phyloP scores from a whole-genome alignment of 495 filamentous ascomycete species.

The Xylaria longipes region DNA sequence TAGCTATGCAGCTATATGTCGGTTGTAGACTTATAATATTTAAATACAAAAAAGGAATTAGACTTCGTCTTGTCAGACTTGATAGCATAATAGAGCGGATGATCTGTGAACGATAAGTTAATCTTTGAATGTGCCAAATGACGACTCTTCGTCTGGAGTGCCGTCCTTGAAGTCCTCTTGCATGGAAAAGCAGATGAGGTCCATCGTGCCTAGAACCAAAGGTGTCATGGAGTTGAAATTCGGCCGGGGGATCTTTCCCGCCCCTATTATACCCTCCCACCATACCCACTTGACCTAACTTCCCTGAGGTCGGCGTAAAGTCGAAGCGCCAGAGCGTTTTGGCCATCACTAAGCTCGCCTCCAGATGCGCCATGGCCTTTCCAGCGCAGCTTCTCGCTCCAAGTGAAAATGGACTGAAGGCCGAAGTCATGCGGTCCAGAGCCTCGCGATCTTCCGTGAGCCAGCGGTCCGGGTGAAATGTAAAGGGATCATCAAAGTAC shows the following conservation, averaged over 20 bases:
- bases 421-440: conserved; percentile 30
- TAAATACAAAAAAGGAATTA: too few species aligned
- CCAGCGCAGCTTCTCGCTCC: conserved; percentile 54
- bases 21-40: too few species aligned
- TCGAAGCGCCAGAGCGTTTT: conserved; percentile 42
- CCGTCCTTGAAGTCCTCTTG: too few species aligned
- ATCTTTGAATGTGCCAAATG: too few species aligned
- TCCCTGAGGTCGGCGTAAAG: conserved; percentile 30
- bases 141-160: too few species aligned
- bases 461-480: conserved; percentile 62
- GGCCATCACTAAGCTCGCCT: conserved; percentile 41
- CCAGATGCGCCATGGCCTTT: conserved; percentile 47
- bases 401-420: conserved; percentile 51
- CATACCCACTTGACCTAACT: background rate
- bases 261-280: background rate
- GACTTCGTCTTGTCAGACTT: too few species aligned
- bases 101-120: too few species aligned
- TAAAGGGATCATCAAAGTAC: conserved; percentile 60
- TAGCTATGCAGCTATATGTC: too few species aligned
- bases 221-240: conserved; percentile 49
- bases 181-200: conserved; percentile 45
- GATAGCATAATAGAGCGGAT: too few species aligned
- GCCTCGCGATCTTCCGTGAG: conserved; percentile 42
- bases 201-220: conserved; percentile 48
- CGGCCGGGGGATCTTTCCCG: conserved; percentile 34